phyloP scores from a whole-genome alignment of 164 flowering plant genomes.

The Litsea cubeba region DNA sequence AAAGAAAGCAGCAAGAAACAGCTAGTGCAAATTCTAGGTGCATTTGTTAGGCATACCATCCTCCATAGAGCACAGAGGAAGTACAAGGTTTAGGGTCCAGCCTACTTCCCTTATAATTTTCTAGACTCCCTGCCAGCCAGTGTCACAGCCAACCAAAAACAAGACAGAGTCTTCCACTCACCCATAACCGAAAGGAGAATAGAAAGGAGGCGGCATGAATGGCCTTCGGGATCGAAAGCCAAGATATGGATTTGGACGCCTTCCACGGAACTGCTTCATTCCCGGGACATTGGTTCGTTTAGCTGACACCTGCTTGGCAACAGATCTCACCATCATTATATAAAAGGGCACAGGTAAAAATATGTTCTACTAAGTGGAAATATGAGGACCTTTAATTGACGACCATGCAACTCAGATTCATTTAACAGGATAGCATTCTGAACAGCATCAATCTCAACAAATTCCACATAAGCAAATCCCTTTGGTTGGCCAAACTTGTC shows the following conservation, averaged over 20 bases:
- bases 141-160: background rate
- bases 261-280: constrained; percentile 67
- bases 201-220: constrained; percentile 35
- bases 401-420: constrained; percentile 81
- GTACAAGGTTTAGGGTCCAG: too few relatives aligned
- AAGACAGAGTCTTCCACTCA: constrained; percentile 16
- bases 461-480: constrained; percentile 87
- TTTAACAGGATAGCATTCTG: constrained; percentile 68
- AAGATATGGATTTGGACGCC: constrained; percentile 43
- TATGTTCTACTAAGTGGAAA: background rate
- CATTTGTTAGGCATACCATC: too few relatives aligned
- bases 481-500: constrained; percentile 86
- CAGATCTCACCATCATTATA: background rate
- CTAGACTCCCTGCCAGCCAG: too few relatives aligned
- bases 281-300: constrained; percentile 80
- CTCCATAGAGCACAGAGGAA: too few relatives aligned
- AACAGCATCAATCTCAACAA: constrained; percentile 76
- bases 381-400: constrained; percentile 61
- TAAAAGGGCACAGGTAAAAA: background rate
- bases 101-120: too few relatives aligned
- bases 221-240: constrained; percentile 50
- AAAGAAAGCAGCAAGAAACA: too few relatives aligned
- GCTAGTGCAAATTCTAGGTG: background rate
- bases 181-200: constrained; percentile 58
- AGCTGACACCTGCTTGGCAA: constrained; percentile 50